phyloP scores from a whole-genome alignment of 1,284 basidiomycete genomes.

The Sanguinoderma infundibulare region DNA sequence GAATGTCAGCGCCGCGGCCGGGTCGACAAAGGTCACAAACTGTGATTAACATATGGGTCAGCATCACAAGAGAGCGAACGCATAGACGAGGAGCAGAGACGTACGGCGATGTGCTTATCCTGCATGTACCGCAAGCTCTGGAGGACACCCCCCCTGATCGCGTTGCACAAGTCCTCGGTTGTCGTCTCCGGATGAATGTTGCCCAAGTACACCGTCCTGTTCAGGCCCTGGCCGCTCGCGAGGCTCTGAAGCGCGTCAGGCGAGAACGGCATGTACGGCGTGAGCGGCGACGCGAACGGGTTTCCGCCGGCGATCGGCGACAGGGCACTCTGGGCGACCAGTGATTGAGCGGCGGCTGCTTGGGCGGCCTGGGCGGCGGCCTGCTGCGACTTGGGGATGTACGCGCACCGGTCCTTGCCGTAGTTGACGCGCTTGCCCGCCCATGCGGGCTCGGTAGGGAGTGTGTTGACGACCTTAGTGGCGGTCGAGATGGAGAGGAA shows the following conservation, averaged over 20 bases:
- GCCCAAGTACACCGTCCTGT: slow-evolving; percentile 91
- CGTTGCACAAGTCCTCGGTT: slow-evolving; percentile 92
- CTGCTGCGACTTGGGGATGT: slow-evolving; percentile 90
- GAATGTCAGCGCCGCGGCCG: slow-evolving; percentile 88
- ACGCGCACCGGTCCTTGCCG: slow-evolving; percentile 94
- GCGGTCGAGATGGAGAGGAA: slow-evolving; percentile 92
- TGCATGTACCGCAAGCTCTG: slow-evolving; percentile 91
- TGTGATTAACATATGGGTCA: slow-evolving; percentile 36
- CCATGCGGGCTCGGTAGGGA: slow-evolving; percentile 89
- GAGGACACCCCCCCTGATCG: slow-evolving; percentile 89
- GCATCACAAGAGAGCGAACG: slow-evolving; percentile 11
- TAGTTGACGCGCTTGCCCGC: slow-evolving; percentile 95
- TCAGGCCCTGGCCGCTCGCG: slow-evolving; percentile 60
- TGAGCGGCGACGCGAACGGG: slow-evolving; percentile 50
- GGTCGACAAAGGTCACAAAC: slow-evolving; percentile 93
- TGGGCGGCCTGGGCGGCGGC: slow-evolving; percentile 82
- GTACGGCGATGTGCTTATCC: slow-evolving; percentile 91
- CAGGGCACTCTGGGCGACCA: slow-evolving; percentile 64
- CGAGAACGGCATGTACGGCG: slow-evolving; percentile 63
- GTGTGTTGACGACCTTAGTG: slow-evolving; percentile 90
- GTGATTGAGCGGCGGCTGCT: slow-evolving; percentile 80
- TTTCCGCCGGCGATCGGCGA: slow-evolving; percentile 36
- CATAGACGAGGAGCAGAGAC: slow-evolving; percentile 33
- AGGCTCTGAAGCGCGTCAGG: slow-evolving; percentile 49
- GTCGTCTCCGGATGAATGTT: slow-evolving; percentile 95